These are phyloP conservation scores for Phoma sp. DNA, from an alignment of 2,329 filamentous ascomycete species.

Conservation along the genomic window DNA sequence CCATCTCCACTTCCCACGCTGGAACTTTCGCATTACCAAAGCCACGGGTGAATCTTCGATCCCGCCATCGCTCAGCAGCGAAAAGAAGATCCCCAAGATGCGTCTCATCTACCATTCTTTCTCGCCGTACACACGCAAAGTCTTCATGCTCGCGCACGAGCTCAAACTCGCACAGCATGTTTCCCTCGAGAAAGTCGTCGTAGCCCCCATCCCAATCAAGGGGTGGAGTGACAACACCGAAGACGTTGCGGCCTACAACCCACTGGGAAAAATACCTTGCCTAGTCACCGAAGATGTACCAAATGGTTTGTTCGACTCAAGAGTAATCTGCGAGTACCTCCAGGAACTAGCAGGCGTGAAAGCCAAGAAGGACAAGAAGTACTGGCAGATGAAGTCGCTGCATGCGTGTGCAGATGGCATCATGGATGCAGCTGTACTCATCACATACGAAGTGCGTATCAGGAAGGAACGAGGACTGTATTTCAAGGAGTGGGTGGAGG, in stretches of 20 bases:
- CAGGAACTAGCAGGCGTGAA: constrained; percentile 17
- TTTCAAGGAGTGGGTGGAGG: constrained; percentile 39
- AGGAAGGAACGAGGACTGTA: constrained; percentile 29
- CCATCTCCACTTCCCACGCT: constrained; percentile 48
- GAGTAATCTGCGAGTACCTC: constrained; percentile 39
- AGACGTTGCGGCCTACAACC: constrained; percentile 35
- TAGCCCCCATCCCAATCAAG: constrained; percentile 34
- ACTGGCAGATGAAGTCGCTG: constrained; percentile 33
- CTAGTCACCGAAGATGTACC: constrained; percentile 32
- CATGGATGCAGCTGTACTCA: constrained; percentile 38
- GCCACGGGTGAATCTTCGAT: background rate
- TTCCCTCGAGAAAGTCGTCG: constrained; percentile 38
- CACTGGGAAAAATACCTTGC: constrained; percentile 41
- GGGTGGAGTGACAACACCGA: constrained; percentile 42
- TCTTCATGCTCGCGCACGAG: constrained; percentile 39
- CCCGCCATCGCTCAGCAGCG: background rate
- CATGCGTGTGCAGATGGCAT: constrained; percentile 39
- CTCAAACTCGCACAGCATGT: constrained; percentile 32
- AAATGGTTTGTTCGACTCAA: constrained; percentile 38
- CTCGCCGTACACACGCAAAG: constrained; percentile 38
- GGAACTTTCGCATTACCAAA: constrained; percentile 45
- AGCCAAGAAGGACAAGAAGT: constrained; percentile 19
- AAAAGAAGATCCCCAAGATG: constrained; percentile 28
- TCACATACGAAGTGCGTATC: constrained; percentile 36
- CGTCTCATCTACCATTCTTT: constrained; percentile 40